Conservation (phyloP, 352 stramenopile species). For the Blastocystis sp. region DNA sequence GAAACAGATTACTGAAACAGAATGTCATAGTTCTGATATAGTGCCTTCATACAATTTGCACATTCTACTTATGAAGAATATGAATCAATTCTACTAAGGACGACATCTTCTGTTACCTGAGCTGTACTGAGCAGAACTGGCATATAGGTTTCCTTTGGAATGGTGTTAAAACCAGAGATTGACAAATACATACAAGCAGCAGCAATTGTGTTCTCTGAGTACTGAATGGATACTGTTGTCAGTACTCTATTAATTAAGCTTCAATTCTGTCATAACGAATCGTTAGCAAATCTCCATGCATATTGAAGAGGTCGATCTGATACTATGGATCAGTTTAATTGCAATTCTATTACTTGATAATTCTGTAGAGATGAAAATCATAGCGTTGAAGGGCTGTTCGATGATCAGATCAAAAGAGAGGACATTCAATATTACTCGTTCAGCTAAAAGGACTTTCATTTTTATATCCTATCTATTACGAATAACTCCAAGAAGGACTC, state of each 20-base stretch:
- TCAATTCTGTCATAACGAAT: background rate
- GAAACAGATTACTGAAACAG: conserved; percentile 38
- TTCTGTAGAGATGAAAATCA: background rate
- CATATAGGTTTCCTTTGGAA: background rate
- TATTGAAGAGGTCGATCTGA: background rate
- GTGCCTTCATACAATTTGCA: conserved; percentile 10
- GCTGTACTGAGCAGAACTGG: background rate
- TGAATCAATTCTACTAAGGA: background rate
- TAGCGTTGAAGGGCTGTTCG: conserved; percentile 34
- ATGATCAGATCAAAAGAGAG: conserved; percentile 55
- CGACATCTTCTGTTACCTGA: background rate
- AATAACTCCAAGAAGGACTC: background rate
- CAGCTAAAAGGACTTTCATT: conserved; percentile 49
- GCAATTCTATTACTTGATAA: background rate
- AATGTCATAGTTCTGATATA: conserved; percentile 36
- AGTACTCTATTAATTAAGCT: background rate
- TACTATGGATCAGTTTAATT: conserved; percentile 1
- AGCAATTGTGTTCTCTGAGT: conserved; percentile 41
- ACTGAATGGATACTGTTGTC: conserved; percentile 23
- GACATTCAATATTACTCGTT: conserved; percentile 52
- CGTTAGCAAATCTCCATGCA: conserved; percentile 48
- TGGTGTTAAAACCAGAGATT: background rate
- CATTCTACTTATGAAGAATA: background rate
- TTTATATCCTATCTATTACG: conserved; percentile 29
- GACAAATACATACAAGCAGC: conserved; percentile 35